phyloP scores from a whole-genome alignment of 129 eudicot species.

The Erigeron canadensis region DNA sequence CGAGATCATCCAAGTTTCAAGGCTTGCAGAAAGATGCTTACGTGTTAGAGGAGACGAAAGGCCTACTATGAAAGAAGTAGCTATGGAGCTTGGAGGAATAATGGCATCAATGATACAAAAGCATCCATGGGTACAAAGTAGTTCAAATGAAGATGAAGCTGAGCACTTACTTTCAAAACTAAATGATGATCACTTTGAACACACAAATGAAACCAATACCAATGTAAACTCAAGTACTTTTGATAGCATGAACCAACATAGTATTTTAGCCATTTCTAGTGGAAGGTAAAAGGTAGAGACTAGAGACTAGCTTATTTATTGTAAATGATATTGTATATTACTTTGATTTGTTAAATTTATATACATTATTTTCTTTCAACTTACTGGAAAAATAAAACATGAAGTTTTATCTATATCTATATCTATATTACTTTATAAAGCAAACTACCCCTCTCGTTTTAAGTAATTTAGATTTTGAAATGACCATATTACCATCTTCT shows the following conservation, averaged over 20 bases:
- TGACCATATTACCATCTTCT: too few relatives aligned
- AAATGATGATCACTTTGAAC: conserved; percentile 7
- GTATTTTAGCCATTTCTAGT: conserved; percentile 22
- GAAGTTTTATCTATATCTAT: too few relatives aligned
- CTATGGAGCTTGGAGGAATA: conserved; percentile 35
- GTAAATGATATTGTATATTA: not conserved
- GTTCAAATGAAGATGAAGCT: conserved; percentile 17
- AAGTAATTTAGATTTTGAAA: too few relatives aligned
- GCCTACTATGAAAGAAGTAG: conserved; percentile 45
- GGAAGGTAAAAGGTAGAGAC: conserved; percentile 23
- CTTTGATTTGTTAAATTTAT: not conserved
- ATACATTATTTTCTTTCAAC: not conserved
- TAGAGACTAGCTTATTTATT: not conserved
- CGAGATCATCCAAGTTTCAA: conserved; percentile 25
- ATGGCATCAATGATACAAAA: conserved; percentile 24
- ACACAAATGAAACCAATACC: not conserved
- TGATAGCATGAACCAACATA: conserved; percentile 26
- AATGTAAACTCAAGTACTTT: conserved; percentile 9
- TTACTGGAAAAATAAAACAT: too few relatives aligned
- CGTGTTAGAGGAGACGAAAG: conserved; percentile 35
- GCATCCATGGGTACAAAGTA: conserved; percentile 38
- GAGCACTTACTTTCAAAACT: conserved; percentile 25
- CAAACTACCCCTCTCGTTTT: too few relatives aligned
- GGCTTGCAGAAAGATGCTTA: conserved; percentile 33
- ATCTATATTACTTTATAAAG: too few relatives aligned